phyloP scores from a whole-genome alignment of 257 asterid genomes.

The Avicennia marina region DNA sequence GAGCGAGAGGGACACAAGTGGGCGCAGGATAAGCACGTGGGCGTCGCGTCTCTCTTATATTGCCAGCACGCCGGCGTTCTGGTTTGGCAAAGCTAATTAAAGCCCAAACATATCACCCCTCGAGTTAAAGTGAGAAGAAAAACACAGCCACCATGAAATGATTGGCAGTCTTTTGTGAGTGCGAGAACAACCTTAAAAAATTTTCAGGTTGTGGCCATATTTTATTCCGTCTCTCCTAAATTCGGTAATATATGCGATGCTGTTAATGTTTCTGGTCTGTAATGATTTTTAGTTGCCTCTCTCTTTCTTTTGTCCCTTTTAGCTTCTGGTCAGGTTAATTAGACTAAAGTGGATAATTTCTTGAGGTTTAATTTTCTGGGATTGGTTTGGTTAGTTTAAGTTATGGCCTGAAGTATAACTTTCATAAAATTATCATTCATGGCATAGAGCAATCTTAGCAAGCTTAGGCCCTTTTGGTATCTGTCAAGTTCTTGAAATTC shows the following conservation, averaged over 20 bases:
- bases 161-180: slow-evolving; percentile 37
- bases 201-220: slow-evolving; percentile 28
- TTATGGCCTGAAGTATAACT: background rate
- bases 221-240: slow-evolving; percentile 21
- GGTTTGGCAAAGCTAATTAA: too few relatives aligned
- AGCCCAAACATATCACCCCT: slow-evolving; percentile 5
- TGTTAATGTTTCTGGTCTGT: slow-evolving; percentile 3
- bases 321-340: too few relatives aligned
- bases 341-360: slow-evolving; percentile 30
- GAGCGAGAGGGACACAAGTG: slow-evolving; percentile 48
- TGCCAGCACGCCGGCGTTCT: too few relatives aligned
- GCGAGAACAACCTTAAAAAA: slow-evolving; percentile 39
- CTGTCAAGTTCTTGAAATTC: slow-evolving; percentile 6
- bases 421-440: background rate
- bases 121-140: background rate
- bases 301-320: background rate
- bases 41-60: too few relatives aligned
- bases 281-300: background rate
- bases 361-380: slow-evolving; percentile 19
- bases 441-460: background rate
- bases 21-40: slow-evolving; percentile 72
- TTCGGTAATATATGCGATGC: slow-evolving; percentile 9
- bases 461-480: background rate
- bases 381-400: too few relatives aligned
- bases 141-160: slow-evolving; percentile 37